phyloP scores from a whole-genome alignment of 2,329 filamentous ascomycete species.

The Hawksworthiomyces lignivorus region DNA sequence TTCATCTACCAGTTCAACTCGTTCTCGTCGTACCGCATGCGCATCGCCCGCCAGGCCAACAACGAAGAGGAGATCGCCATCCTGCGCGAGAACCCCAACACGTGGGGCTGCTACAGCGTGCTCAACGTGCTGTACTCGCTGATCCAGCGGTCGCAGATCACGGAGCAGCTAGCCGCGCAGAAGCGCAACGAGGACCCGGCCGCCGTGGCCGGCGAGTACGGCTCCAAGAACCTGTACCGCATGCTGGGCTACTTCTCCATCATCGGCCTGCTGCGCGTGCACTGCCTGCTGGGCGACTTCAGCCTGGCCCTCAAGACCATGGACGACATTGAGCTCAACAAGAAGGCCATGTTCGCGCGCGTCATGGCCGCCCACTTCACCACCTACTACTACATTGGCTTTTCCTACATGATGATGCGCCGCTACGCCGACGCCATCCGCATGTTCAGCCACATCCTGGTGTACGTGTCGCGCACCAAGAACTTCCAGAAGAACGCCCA shows the following conservation, averaged over 20 bases:
- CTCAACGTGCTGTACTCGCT: conserved; percentile 99
- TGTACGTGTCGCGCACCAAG: conserved; percentile 98
- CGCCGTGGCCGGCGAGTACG: conserved; percentile 89
- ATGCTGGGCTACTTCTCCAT: conserved; percentile 99
- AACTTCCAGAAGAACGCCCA: conserved; percentile 99
- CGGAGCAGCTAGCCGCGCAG: conserved; percentile 90
- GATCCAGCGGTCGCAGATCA: conserved; percentile 96
- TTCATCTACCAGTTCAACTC: conserved; percentile 99
- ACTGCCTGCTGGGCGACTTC: conserved; percentile 95
- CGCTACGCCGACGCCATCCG: conserved; percentile 98
- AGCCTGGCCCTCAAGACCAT: conserved; percentile 97
- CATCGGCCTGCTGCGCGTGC: conserved; percentile 90
- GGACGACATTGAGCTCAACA: conserved; percentile 99
- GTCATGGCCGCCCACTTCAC: conserved; percentile 99
- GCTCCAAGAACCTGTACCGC: conserved; percentile 86
- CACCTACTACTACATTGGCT: conserved; percentile 99
- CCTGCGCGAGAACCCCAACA: conserved; percentile 94
- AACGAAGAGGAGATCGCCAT: conserved; percentile 90
- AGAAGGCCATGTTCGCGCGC: conserved; percentile 99
- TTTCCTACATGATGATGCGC: conserved; percentile 99
- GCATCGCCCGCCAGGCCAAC: conserved; percentile 71
- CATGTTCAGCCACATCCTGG: conserved; percentile 99
- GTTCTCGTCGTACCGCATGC: conserved; percentile 94
- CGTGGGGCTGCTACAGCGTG: conserved; percentile 98
- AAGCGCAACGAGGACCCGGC: conserved; percentile 88